Percentiles rank a stretch among this genome's conserved stretches.
These are phyloP conservation scores for Colletotrichum sp. DNA, from an alignment of 2,329 filamentous ascomycete species.

Conservation along the genomic window DNA sequence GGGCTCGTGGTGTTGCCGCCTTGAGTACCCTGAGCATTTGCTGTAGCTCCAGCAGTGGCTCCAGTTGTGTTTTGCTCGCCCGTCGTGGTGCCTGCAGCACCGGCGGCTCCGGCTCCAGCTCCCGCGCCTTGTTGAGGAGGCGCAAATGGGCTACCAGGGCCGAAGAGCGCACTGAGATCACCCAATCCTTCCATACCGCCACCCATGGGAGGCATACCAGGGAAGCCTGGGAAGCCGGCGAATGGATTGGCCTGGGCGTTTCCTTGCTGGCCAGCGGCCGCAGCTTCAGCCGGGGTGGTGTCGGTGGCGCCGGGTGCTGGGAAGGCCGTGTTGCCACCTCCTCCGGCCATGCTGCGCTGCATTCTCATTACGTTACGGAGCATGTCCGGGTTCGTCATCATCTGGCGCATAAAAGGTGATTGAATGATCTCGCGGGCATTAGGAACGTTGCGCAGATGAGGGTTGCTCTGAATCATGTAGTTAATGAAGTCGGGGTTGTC, in stretches of 20 bases:
- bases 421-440: slow-evolving; percentile 84
- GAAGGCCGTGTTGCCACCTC: slow-evolving; percentile 64
- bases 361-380: slow-evolving; percentile 84
- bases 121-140: slow-evolving; percentile 23
- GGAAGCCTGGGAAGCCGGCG: slow-evolving; percentile 38
- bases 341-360: slow-evolving; percentile 71
- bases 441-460: slow-evolving; percentile 76
- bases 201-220: neutral
- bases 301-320: slow-evolving; percentile 93
- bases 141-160: slow-evolving; percentile 24
- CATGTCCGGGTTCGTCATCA: slow-evolving; percentile 91
- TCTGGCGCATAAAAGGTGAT: slow-evolving; percentile 85
- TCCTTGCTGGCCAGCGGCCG: slow-evolving; percentile 32
- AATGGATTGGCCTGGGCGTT: slow-evolving; percentile 42
- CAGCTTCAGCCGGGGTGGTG: slow-evolving; percentile 68
- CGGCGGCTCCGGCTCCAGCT: neutral
- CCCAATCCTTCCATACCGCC: slow-evolving; percentile 21
- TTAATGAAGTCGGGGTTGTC: slow-evolving; percentile 95
- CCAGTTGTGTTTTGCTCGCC: slow-evolving; percentile 20
- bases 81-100: slow-evolving; percentile 10
- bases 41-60: slow-evolving; percentile 22
- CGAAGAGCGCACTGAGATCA: slow-evolving; percentile 33
- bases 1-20: slow-evolving; percentile 33
- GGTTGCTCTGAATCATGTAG: slow-evolving; percentile 92
- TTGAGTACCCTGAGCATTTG: slow-evolving; percentile 23